These are phyloP conservation scores for Didymella exigua DNA, from an alignment of 2,329 filamentous ascomycete species.

Conservation along the genomic window DNA sequence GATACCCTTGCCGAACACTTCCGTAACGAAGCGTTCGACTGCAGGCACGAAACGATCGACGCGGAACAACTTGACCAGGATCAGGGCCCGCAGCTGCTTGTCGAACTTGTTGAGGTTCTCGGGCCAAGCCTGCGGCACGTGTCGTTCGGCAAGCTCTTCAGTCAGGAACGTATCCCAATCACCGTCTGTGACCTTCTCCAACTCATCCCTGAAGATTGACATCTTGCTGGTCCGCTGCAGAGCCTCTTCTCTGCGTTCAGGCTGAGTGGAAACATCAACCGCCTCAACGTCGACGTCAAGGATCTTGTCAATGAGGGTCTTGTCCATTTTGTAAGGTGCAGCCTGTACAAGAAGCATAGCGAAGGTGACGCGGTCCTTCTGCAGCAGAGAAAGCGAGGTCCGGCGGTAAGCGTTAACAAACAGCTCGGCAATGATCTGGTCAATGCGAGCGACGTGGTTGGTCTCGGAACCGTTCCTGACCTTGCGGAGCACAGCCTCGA, in stretches of 20 bases:
- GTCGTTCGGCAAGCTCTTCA: slow-evolving; percentile 85
- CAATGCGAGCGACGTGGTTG: slow-evolving; percentile 78
- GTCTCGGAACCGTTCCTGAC: slow-evolving; percentile 76
- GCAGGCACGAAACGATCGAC: slow-evolving; percentile 93
- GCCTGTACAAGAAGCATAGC: slow-evolving; percentile 95
- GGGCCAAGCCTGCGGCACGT: slow-evolving; percentile 78
- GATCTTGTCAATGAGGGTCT: slow-evolving; percentile 81
- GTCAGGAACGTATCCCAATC: slow-evolving; percentile 83
- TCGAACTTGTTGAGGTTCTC: slow-evolving; percentile 69
- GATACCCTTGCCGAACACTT: slow-evolving; percentile 82
- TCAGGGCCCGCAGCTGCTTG: slow-evolving; percentile 78
- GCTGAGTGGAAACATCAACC: slow-evolving; percentile 75
- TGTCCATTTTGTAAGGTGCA: slow-evolving; percentile 95
- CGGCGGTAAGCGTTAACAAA: slow-evolving; percentile 92
- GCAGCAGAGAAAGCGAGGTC: slow-evolving; percentile 88
- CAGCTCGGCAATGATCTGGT: slow-evolving; percentile 88
- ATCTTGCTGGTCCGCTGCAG: slow-evolving; percentile 72
- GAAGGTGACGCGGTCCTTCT: slow-evolving; percentile 92
- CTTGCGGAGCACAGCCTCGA: slow-evolving; percentile 84
- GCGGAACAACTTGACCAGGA: slow-evolving; percentile 92
- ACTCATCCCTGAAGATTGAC: slow-evolving; percentile 71
- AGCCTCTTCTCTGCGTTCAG: slow-evolving; percentile 68
- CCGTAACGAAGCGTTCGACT: slow-evolving; percentile 85
- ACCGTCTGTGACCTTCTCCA: slow-evolving; percentile 65
- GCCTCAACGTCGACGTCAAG: slow-evolving; percentile 79